phyloP scores from a whole-genome alignment of 768 basidiomycete species.

The Lactarius quietus region DNA sequence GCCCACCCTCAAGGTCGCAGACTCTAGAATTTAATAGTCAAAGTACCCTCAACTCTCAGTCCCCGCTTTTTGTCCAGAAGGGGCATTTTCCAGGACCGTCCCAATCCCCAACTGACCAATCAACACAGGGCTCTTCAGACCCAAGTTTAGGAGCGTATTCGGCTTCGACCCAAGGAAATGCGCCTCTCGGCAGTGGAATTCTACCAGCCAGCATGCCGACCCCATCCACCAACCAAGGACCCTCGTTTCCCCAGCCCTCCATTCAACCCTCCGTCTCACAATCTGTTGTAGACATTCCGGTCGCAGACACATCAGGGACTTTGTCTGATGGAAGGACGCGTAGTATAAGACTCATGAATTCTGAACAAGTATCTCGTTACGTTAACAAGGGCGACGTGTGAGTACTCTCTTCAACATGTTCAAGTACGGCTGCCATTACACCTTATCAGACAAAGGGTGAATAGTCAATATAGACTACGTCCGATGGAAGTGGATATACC shows the following conservation, averaged over 20 bases:
- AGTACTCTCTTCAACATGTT: not conserved
- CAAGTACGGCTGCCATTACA: not conserved
- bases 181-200: not conserved
- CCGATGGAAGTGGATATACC: not conserved
- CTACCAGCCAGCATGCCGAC: not conserved
- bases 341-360: not conserved
- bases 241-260: not conserved
- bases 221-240: not conserved
- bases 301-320: not conserved
- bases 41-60: not conserved
- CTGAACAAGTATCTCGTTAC: not conserved
- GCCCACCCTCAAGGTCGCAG: slow-evolving; percentile 1
- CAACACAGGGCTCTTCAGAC: not conserved
- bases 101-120: not conserved
- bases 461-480: not conserved
- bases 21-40: not conserved
- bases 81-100: not conserved
- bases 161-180: not conserved
- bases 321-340: not conserved
- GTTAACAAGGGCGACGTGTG: not conserved
- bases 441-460: not conserved
- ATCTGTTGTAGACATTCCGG: not conserved
- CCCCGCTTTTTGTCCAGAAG: not conserved
- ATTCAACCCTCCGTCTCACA: too few relatives aligned
- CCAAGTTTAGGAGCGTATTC: not conserved